Base-by-base conservation (phyloP, 192 early-diverging fungal species). In the Podila epigama region DNA sequence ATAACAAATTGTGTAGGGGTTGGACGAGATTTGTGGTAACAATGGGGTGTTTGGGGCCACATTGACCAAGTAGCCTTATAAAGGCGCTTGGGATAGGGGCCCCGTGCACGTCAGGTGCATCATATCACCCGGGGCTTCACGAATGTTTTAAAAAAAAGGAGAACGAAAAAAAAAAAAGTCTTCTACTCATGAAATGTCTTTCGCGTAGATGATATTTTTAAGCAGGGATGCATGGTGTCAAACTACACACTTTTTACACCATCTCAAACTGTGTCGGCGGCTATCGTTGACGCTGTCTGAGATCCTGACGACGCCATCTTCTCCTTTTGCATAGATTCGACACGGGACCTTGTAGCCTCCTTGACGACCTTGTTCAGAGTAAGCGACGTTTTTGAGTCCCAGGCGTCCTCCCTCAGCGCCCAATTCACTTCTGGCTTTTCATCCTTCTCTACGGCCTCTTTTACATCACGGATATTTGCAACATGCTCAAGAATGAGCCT, bases 401-500 rank as follows among this genome's bases (percentile, higher is more conserved):
- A 48, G 25, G 25, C 25, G 20, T 48, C 44, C n/a, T n/a, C n/a
- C n/a, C n/a, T n/a, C n/a, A n/a, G n/a, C n/a, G n/a, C n/a, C n/a
- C n/a, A n/a, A n/a, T n/a, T 41, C 39, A 8, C 39, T 15, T 41
- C 9, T 41, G 39, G 8, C 15, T 15, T 41, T 15, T 41, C 15
- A 27, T 32, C 52, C 4, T 6, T 10, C 15, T 6, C 27, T 57
- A 18, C 32, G 32, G 55, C 55, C 16, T 18, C 44, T 22, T 22
- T 48, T 10, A 48, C 9, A 22, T 48, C 44, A 22, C 25, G n/a
- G 44, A 48, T 22, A 15, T 48, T 2, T 9, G 67, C 72, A 15
- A 67, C 65, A 5, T 48, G 41, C 36, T 75, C 72, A 58, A 75
- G 68, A 20, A 75, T 33, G 42, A 75, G 15, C 0, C 53, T 64